Evolutionary conservation across 352 stramenopile species (phyloP).

Genomic region (Phytophthora uliginosa): DNA sequence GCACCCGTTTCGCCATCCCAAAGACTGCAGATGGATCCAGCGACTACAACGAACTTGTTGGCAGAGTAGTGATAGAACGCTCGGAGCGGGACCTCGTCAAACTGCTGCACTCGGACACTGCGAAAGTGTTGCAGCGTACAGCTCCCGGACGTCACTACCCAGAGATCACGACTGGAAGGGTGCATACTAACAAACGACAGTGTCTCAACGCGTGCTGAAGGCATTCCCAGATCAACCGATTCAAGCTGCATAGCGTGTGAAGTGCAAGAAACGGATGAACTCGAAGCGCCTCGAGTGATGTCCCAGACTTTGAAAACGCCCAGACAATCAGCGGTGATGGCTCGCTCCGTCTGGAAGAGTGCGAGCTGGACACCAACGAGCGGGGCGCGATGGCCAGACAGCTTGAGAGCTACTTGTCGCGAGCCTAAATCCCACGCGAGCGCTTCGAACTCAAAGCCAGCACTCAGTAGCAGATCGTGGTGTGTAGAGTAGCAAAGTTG

Average conservation of each 20-base stretch:
- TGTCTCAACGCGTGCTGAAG: conserved; percentile 65
- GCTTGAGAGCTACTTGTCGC: conserved; percentile 72
- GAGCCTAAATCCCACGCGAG: conserved; percentile 87
- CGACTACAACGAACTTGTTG: conserved; percentile 78
- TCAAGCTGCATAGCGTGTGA: conserved; percentile 75
- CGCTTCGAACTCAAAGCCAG: conserved; percentile 87
- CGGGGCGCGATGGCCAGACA: conserved; percentile 77
- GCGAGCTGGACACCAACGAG: conserved; percentile 81
- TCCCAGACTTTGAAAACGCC: conserved; percentile 92
- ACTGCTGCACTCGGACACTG: conserved; percentile 67
- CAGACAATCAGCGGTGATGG: conserved; percentile 77
- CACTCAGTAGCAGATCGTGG: conserved; percentile 83
- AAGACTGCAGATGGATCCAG: conserved; percentile 68
- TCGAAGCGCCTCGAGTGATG: conserved; percentile 58
- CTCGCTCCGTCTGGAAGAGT: conserved; percentile 81
- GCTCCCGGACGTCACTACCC: conserved; percentile 57
- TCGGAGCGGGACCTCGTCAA: conserved; percentile 74
- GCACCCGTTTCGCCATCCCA: conserved; percentile 73
- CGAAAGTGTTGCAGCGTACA: conserved; percentile 68
- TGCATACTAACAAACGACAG: conserved; percentile 67
- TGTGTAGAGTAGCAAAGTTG: conserved; percentile 83
- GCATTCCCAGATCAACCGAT: conserved; percentile 63
- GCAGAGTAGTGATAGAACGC: conserved; percentile 80
- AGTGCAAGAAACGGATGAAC: conserved; percentile 33
- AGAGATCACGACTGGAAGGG: conserved; percentile 69